A percentile compares a stretch with the other conserved stretches of the same genome.
Conservation (phyloP, 495 filamentous ascomycete species). For the Talaromyces liani region DNA sequence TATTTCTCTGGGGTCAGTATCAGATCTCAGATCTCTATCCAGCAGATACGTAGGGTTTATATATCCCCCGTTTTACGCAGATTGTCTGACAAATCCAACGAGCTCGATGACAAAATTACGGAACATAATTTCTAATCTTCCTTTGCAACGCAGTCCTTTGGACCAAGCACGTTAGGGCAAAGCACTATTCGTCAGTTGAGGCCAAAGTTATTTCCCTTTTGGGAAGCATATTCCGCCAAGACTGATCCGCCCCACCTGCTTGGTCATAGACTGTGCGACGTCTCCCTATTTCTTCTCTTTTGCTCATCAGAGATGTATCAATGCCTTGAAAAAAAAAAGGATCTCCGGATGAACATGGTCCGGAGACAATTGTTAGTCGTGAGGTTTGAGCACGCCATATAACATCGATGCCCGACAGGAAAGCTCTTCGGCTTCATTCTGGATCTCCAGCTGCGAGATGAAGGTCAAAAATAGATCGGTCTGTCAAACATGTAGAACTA, state of each 20-base stretch:
- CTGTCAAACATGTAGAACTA: constrained; percentile 18
- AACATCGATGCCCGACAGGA: not conserved
- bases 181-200: not conserved
- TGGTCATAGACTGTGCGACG: not conserved
- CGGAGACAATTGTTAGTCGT: no score
- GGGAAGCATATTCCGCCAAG: constrained; percentile 2
- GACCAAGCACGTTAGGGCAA: not conserved
- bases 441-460: constrained; percentile 12
- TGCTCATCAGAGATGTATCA: not conserved
- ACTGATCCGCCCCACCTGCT: not conserved
- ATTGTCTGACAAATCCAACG: not conserved
- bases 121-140: no score
- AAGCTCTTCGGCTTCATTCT: not conserved
- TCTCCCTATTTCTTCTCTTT: not conserved
- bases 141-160: no score
- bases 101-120: not conserved
- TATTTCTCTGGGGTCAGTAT: no score
- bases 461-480: constrained; percentile 17
- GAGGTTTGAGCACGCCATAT: no score
- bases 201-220: not conserved
- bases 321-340: not conserved
- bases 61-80: not conserved
- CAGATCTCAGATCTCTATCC: not conserved
- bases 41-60: not conserved
- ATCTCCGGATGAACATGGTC: not conserved